Evolutionary conservation across 23 red algal species (phyloP).

Genomic region (Cyanidiococcus yangmingshanensis): DNA sequence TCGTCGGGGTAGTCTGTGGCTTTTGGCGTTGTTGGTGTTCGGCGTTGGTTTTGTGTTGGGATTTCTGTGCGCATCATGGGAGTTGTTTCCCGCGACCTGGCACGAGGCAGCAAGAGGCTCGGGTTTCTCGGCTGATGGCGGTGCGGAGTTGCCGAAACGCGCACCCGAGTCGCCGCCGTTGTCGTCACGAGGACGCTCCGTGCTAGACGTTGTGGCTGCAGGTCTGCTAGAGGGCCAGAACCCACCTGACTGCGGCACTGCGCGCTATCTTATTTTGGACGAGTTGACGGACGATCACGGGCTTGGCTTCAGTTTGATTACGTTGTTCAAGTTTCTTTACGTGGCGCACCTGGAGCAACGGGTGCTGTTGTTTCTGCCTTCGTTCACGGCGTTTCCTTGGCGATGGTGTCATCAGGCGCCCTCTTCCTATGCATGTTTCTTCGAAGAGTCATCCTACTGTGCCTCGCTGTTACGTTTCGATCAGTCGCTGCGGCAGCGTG

Average conservation of each 20-base stretch:
- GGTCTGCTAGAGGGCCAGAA: background rate
- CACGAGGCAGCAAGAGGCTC: too few species aligned
- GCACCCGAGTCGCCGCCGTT: background rate
- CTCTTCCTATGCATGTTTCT: background rate
- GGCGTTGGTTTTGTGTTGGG: background rate
- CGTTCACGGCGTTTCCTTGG: background rate
- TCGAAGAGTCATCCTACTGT: background rate
- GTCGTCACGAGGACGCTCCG: constrained; percentile 5
- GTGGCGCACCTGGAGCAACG: constrained; percentile 5
- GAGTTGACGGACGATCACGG: background rate
- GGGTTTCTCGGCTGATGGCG: background rate
- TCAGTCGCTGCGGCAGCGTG: background rate
- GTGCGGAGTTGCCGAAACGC: background rate
- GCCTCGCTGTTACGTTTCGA: background rate
- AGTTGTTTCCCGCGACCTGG: too few species aligned
- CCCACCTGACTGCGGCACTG: background rate
- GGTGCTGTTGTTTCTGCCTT: constrained; percentile 8
- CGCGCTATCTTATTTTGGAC: constrained; percentile 7
- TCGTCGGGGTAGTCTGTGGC: background rate
- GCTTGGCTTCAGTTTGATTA: constrained; percentile 13
- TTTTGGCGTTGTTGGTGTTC: background rate
- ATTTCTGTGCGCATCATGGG: background rate
- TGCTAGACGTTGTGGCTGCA: background rate
- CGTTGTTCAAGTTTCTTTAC: constrained; percentile 17
- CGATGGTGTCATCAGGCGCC: constrained; percentile 18